Evolutionary conservation across 2,329 filamentous ascomycete genomes (phyloP).

Genomic region (Claviceps sp.): DNA sequence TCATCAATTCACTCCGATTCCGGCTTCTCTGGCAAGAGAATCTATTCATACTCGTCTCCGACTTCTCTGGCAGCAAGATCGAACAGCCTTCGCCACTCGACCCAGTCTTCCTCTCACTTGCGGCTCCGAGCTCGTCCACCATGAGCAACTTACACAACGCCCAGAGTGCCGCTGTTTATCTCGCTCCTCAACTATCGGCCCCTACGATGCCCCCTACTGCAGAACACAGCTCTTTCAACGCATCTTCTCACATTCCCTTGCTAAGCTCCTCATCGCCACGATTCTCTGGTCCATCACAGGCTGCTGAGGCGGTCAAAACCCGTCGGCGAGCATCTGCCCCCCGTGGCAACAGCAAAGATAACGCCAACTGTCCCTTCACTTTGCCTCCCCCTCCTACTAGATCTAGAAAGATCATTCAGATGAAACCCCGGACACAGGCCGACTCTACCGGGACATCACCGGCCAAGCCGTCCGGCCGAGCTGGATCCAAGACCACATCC

Average conservation of each 20-base stretch:
- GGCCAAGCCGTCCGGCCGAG: constrained; percentile 13
- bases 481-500: constrained; percentile 10
- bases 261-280: constrained; percentile 11
- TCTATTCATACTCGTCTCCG: not conserved
- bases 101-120: constrained; percentile 53
- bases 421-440: constrained; percentile 57
- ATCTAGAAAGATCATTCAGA: constrained; percentile 93
- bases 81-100: constrained; percentile 13
- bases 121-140: constrained; percentile 61
- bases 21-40: not conserved
- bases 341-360: constrained; percentile 32
- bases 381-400: constrained; percentile 86
- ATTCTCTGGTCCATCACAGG: constrained; percentile 31
- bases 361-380: constrained; percentile 47
- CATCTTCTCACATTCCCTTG: constrained; percentile 5
- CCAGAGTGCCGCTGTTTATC: constrained; percentile 48
- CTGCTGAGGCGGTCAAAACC: constrained; percentile 39
- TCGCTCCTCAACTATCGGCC: constrained; percentile 63
- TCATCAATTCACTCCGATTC: not conserved
- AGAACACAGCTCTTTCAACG: constrained; percentile 17
- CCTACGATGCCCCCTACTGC: constrained; percentile 43
- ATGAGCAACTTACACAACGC: constrained; percentile 59
- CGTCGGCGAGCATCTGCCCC: constrained; percentile 37
- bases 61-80: not conserved
- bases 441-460: constrained; percentile 14